Base-by-base conservation (phyloP, 1,284 basidiomycete genomes). In the Lentinula novae-zelandiae region DNA sequence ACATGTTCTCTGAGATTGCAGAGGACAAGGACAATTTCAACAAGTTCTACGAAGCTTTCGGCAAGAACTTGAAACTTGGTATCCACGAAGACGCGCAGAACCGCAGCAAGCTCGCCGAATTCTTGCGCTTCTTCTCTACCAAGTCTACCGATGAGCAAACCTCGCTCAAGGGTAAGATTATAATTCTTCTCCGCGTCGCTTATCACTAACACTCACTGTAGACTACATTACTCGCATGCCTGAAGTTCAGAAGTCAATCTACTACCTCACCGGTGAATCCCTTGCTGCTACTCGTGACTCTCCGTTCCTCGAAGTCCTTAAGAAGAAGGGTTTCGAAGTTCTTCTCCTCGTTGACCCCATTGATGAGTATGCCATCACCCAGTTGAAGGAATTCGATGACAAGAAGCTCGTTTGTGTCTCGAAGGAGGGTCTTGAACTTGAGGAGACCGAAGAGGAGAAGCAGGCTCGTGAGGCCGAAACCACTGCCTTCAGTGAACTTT, bases 181-280 rank as follows among this genome's bases (percentile, higher is more conserved):
- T 42, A 27, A 13, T 8, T 31, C 15, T 36, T 38, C 10, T 33
- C 42, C n/a, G 7, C 27, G 3, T 46, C 27, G 12, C 38, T 2
- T 34, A 34, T 40, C 39, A 58, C 42, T 65, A 34, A 67, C 12
- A 9, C 8, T 27, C 12, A 6, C 48, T 53, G 59, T 65, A 93
- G 96, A 99, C 82, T 99, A 99, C 85, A 96, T 98, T 75, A 98
- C 96, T 63, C 96, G 96, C 71, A 98, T 98, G 96, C 96, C 96
- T 67, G 95, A 98, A 82, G 86, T 95, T 68, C 96, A 99, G 80
- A 98, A 98, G 82, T 95, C 95, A 72, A 95, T 98, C 77, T 98
- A 98, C 87, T 98, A 96, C 85, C 90, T 99, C 70, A 99, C 96
- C 63, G 96, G 97, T 77, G 97, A 99, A 83, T 96, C 95, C 10